A percentile compares a stretch with the other conserved stretches of the same genome.
Conservation (phyloP, 169 alveolate species). For the Plasmodium relictum region DNA sequence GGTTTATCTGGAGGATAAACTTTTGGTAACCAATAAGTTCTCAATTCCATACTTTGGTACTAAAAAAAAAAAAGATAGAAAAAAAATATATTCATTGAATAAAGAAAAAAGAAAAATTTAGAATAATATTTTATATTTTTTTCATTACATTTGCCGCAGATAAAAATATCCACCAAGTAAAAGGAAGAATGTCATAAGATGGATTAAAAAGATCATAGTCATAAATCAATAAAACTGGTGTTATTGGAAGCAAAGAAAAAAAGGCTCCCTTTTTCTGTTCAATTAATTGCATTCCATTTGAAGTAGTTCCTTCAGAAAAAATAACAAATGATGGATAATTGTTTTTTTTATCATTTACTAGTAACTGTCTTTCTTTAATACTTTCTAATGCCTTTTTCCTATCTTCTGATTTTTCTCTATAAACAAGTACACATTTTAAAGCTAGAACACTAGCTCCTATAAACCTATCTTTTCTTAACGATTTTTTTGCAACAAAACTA, state of each 20-base stretch:
- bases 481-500: conserved; percentile 76
- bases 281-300: conserved; percentile 55
- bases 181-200: conserved; percentile 57
- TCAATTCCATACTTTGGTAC: conserved; percentile 30
- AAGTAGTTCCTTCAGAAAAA: conserved; percentile 72
- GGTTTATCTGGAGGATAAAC: conserved; percentile 54
- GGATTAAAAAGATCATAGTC: conserved; percentile 62
- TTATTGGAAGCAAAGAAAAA: conserved; percentile 39
- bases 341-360: conserved; percentile 25
- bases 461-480: conserved; percentile 39
- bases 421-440: conserved; percentile 62
- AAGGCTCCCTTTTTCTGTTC: conserved; percentile 73
- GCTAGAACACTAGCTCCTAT: conserved; percentile 44
- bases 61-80: background rate
- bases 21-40: conserved; percentile 61
- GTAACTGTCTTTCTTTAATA: conserved; percentile 48
- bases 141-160: conserved; percentile 21
- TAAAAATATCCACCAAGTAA: conserved; percentile 60
- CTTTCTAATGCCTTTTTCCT: conserved; percentile 40
- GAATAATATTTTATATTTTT: background rate
- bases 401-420: conserved; percentile 74
- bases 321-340: conserved; percentile 72
- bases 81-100: too few species aligned
- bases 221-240: conserved; percentile 58
- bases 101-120: background rate